A percentile compares a stretch with the other conserved stretches of the same genome.
phyloP scores from a whole-genome alignment of 73 alveolate genomes.

The Blepharisma japonicum region DNA sequence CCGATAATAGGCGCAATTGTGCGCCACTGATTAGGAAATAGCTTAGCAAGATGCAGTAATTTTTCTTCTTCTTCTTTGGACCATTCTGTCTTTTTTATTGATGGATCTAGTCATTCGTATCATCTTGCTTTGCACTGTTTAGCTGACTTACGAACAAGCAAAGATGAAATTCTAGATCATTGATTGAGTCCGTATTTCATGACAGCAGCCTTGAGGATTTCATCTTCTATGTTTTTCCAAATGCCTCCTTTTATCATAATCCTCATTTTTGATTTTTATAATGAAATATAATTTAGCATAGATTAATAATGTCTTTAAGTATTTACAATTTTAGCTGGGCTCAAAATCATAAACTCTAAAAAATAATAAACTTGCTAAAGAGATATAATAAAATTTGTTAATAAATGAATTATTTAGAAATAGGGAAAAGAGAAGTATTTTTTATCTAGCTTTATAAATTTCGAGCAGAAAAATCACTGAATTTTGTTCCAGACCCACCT shows the following conservation, averaged over 20 bases:
- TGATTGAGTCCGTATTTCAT: conserved; percentile 99
- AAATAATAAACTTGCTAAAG: too few species aligned
- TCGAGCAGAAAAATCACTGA: too few species aligned
- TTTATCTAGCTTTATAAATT: too few species aligned
- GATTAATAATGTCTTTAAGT: background rate
- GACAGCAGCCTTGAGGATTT: conserved; percentile 98
- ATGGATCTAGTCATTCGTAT: conserved; percentile 99
- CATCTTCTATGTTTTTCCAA: conserved; percentile 99
- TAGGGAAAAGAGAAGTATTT: too few species aligned
- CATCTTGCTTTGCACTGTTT: conserved; percentile 99
- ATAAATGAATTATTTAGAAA: too few species aligned
- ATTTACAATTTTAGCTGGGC: too few species aligned
- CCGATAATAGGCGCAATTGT: conserved; percentile 99
- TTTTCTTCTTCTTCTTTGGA: conserved; percentile 98
- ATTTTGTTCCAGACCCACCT: too few species aligned
- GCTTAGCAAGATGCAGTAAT: conserved; percentile 96
- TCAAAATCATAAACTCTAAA: too few species aligned
- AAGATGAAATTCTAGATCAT: conserved; percentile 97
- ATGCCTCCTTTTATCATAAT: conserved; percentile 96
- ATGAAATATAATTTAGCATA: background rate
- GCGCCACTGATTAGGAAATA: conserved; percentile 99
- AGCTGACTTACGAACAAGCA: conserved; percentile 97
- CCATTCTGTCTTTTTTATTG: conserved; percentile 98
- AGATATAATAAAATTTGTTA: too few species aligned
- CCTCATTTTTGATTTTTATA: conserved; percentile 62